Evolutionary conservation across 495 filamentous ascomycete genomes (phyloP), one percentile per base, ranked within the genome.

Genomic region (Eremomyces bilateralis): DNA sequence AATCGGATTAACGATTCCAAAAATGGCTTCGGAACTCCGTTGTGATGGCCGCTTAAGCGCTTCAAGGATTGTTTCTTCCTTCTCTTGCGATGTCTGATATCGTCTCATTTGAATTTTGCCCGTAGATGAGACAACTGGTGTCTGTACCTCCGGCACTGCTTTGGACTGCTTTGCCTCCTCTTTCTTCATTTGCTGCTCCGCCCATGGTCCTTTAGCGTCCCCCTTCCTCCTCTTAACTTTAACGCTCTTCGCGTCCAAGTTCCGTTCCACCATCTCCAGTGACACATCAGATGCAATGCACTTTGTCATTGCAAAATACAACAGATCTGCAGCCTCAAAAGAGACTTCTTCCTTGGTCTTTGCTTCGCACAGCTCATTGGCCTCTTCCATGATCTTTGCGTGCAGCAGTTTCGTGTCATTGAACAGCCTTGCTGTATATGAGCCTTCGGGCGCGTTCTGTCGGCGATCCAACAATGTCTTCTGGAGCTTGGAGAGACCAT

Each of bases 361-460:
- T 11, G 88, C 88, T 33, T 79, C 66, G 58, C 88, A 95, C 20
- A 97, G 60, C 57, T 97, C 88, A 40, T 81, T 76, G 2, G 88
- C 88, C 52, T 97, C 88, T 55, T 97, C 88, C 76, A 93, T 88
- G 28, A 97, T 92, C 63, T 97, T 97, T 2, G 88, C 90, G 21
- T 76, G 65, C 12, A 91, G 59, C 15, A 95, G 67, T 55, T 88
- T 80, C 37, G 79, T 69, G 37, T 95, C 90, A 18, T 73, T 79
- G 61, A 94, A 97, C 5, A 97, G 59, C 13, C 88, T 63, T 21
- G 80, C 79, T 11, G 88, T 97, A 52, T 97, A 97, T 12, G 88
- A 95, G 1, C 83, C 85, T 38, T 63, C 65, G 2, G 84, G 85
- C 0, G 88, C 82, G 6, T 74, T 76, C 3, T 57, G 54, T 50